Base-by-base conservation (phyloP, 164 flowering plant genomes). In the Cinnamomum micranthum region DNA sequence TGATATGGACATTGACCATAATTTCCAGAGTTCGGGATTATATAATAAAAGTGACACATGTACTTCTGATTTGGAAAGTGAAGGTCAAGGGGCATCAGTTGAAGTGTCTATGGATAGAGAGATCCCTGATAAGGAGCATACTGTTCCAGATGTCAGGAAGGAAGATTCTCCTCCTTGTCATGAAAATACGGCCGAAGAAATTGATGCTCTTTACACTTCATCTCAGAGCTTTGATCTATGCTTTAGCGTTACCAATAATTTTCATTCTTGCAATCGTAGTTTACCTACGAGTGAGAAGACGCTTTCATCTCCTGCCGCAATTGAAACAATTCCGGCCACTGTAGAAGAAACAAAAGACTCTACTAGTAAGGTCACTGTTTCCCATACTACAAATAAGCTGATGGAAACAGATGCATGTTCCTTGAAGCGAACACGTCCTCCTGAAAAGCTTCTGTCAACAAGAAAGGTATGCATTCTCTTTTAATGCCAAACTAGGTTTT, bases 371-470 rank as follows among this genome's bases (percentile, higher is more conserved):
- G 71, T 28, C 74, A 73, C 70, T 69, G 66, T 67, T 75, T 62
- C 23, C 75, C 79, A 74, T 74, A 66, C 71, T 71, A 65, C 27
- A 50, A 71, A 84, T n/a, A 70, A 70, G 52, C 33, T 55, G 51
- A 69, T 74, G 62, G 83, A 71, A 31, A 80, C 59, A 12, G 65
- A 59, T 51, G 14, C 27, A 41, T 23, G 58, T 73, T 25, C 25
- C 17, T 2, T 35, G 35, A 72, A 81, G 73, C 66, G 62, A 35
- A 74, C 70, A 2, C 80, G 66, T 69, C 81, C 76, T 74, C 92
- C 98, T 60, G 81, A 82, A 86, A 88, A 87, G 82, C 85, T 92
- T 20, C 74, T 88, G 65, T 81, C 87, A 55, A 76, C 78, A 52
- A 86, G 93, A 84, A 86, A 89, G 94, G 97, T 94, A 22, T 35